Conservation (phyloP, 176 grass and related monocot genomes). For the Oryza meyeriana region DNA sequence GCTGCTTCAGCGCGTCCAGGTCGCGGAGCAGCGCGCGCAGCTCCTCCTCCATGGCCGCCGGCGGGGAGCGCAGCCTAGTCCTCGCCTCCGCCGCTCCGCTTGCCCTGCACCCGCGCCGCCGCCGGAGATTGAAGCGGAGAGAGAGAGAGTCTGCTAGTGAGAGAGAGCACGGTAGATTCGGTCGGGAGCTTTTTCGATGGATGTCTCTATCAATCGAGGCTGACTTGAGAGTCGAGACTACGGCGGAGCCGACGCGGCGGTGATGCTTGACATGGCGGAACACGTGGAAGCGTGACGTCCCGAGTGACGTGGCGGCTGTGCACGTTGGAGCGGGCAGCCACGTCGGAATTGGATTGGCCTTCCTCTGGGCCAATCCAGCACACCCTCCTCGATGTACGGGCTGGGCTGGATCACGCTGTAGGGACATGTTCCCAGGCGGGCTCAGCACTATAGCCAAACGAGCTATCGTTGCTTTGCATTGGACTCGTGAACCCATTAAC, state of each 20-base stretch:
- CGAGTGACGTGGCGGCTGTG: neutral
- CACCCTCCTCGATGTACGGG: no score
- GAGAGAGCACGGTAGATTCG: no score
- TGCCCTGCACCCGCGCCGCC: neutral
- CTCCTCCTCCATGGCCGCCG: slow-evolving; percentile 57
- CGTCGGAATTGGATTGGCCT: neutral
- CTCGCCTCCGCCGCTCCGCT: neutral
- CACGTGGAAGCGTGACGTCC: neutral
- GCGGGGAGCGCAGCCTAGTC: neutral
- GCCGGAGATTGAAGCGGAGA: neutral
- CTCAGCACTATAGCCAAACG: no score
- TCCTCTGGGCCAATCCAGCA: no score
- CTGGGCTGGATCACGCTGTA: no score
- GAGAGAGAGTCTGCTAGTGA: neutral
- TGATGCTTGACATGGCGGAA: neutral
- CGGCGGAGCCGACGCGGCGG: neutral
- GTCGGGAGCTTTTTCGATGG: no score
- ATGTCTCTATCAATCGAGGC: no score
- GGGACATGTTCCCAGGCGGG: no score
- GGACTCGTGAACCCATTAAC: no score
- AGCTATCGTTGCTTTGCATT: no score
- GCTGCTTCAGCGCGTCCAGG: slow-evolving; percentile 62
- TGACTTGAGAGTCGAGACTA: no score
- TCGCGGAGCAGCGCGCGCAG: slow-evolving; percentile 56
- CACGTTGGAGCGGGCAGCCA: neutral